Evolutionary conservation across 2,329 filamentous ascomycete species (phyloP), one percentile per base, ranked within the genome.

Genomic region (Myriosclerotinia curreyana): DNA sequence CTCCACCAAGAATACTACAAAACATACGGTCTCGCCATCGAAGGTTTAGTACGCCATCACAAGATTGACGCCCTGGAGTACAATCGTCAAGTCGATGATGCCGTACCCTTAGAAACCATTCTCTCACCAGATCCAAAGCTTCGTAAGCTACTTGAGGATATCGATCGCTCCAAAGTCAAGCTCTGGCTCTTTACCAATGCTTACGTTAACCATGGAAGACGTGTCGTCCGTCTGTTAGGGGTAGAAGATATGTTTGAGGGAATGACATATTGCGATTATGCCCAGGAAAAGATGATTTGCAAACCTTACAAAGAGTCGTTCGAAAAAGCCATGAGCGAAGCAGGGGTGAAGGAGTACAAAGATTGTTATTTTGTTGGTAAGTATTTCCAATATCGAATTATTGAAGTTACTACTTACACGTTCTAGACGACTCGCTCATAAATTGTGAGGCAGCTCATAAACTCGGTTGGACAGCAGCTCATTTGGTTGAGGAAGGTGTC

Each of bases 131-230:
- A 96, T 71, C 83, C 87, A 0, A 81, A 87, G 72, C 81, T 98
- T 50, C 87, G 91, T 58, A 81, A 83, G 72, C 77, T 99, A 53
- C 85, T 99, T 7, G 81, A 89, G 75, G 90, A 93, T 69, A 87
- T 99, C 62, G 93, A 99, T 77, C 88, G 77, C 65, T 84, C 80
- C 72, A 96, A 96, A 75, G 90, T 97, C 68, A 92, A 86, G 68
- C 80, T 92, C 38, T 99, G 96, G 95, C 85, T 99, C 2, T 89
- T 99, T 72, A 99, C 96, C 2, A 99, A 99, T 74, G 95, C 96
- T 28, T 97, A 99, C 73, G 80, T 96, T 68, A 98, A 82, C 42
- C 95, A 99, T 73, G 95, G 86, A 40, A 87, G 85, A 73, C 80
- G 92, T 50, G 95, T 99, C 0, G 86, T 97, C 15, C 86, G 83